Base-by-base conservation (phyloP, 306 rosid species). In the Bauhinia variegata region DNA sequence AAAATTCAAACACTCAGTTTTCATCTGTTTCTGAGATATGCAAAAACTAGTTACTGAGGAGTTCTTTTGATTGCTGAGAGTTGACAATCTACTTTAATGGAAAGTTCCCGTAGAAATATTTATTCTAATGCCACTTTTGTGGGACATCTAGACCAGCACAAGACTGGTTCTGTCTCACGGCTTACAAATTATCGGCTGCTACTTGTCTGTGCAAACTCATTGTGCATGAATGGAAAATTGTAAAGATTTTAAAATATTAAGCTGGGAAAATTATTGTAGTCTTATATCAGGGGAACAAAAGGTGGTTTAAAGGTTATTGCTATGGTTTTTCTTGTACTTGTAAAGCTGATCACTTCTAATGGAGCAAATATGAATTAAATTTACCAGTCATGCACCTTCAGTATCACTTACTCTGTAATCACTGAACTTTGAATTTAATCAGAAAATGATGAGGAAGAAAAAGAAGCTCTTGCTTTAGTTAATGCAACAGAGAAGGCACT, bases 401-500 rank as follows among this genome's bases (percentile, higher is more conserved):
- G 5, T 28, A 18, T 47, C 12, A 14, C 57, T 51, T 37, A 6
- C 17, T 48, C 37, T 37, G 48, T 55, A 30, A 39, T 48, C 34
- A 23, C 42, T n/a, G 33, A 60, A 31, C 32, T 34, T n/a, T 54
- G 5, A 13, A 52, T 73, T 19, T 64, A 3, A 65, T 51, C 75
- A 89, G 98, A 83, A 67, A 75, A 69, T 73, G 78, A 18, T 16
- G 75, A 80, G 57, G 91, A 82, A 67, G 88, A 78, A 31, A 68
- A 36, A 38, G 85, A 79, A 68, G 71, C 73, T 36, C 79, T 80
- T 23, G 85, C 87, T 75, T 75, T 92, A 49, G 92, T 83, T 48
- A 82, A 73, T 71, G 83, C 84, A 52, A 81, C 89, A 17, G 88
- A 82, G 75, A 89, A 85, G 82, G 88, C 89, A 33, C 77, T 92